Evolutionary conservation across 495 filamentous ascomycete species (phyloP), one percentile per base, ranked within the genome.

Genomic region (Aspergillus ostianus): DNA sequence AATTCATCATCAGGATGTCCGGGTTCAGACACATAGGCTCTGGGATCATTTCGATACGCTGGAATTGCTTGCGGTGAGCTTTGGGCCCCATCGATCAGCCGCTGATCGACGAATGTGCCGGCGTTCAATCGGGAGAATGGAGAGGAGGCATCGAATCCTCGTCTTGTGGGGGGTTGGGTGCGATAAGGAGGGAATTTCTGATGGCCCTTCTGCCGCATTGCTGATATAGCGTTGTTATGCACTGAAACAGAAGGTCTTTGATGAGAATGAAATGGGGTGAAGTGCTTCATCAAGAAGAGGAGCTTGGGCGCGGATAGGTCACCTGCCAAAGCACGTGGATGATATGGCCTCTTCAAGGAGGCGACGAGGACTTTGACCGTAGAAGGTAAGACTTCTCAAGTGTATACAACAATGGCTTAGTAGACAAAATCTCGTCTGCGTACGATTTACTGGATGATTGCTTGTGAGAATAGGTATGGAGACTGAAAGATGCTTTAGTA

Each of bases 1-100:
- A 66, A 26, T 20, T 69, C 69, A 49, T 70, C 66, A 20, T 13
- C 52, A 45, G 59, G 18, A 47, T 52, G 47, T 23, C 41, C 29
- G 1, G 53, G 32, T 4, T 48, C 47, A 21, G 54, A 13, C 0
- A 18, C 27, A 15, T 58, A 47, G 18, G 55, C 23, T 47, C 17
- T 8, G 27, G 36, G 12, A 7, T 23, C 52, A 23, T 15, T 41
- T 17, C 36, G 55, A 20, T 51, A 47, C 45, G 53, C 21, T 46
- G 26, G 50, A 47, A 26, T 56, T 61, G 46, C 26, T 60, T 18
- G 51, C 5, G 52, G 48, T 54, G 60, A 53, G 17, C 49, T 52
- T 18, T 67, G 68, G 8, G 73, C 60, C 17, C 68, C 70, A 51
- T 70, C 63, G n/a, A 71, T 61, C 21, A 73, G 58, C 47, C 36